A percentile compares a stretch with the other conserved stretches of the same genome.
These are phyloP conservation scores for Oehlia diaphana DNA, from an alignment of 192 early-diverging fungal species.

Conservation along the genomic window DNA sequence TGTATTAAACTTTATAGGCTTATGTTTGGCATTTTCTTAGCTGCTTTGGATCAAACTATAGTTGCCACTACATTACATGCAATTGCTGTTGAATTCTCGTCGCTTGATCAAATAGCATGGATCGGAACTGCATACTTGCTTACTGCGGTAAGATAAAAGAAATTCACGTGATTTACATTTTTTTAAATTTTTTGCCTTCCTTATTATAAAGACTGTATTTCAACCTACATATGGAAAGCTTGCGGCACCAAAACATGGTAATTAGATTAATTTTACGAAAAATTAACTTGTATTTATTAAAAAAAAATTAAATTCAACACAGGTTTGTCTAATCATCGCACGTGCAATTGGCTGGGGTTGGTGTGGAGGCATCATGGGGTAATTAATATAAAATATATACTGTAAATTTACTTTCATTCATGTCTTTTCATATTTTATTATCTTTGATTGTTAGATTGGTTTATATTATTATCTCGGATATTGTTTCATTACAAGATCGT, in stretches of 20 bases:
- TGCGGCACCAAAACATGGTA: slow-evolving; percentile 66
- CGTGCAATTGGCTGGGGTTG: background rate
- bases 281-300: background rate
- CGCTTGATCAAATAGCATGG: slow-evolving; percentile 73
- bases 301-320: background rate
- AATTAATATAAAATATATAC: background rate
- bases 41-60: slow-evolving; percentile 79
- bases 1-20: slow-evolving; percentile 40
- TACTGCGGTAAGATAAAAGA: slow-evolving; percentile 29
- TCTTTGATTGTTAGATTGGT: slow-evolving; percentile 40
- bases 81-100: slow-evolving; percentile 71
- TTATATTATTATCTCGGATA: slow-evolving; percentile 83
- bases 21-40: slow-evolving; percentile 67
- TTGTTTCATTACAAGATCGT: slow-evolving; percentile 81
- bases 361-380: background rate
- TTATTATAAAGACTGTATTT: slow-evolving; percentile 29
- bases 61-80: slow-evolving; percentile 71
- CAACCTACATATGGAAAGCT: slow-evolving; percentile 57
- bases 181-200: too few species aligned
- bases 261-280: slow-evolving; percentile 19
- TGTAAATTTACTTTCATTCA: background rate
- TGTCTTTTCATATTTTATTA: background rate
- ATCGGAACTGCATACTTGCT: slow-evolving; percentile 76
- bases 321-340: background rate
- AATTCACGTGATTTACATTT: background rate